phyloP scores from a whole-genome alignment of 2,329 filamentous ascomycete genomes.

The Pseudocercospora crystallina region DNA sequence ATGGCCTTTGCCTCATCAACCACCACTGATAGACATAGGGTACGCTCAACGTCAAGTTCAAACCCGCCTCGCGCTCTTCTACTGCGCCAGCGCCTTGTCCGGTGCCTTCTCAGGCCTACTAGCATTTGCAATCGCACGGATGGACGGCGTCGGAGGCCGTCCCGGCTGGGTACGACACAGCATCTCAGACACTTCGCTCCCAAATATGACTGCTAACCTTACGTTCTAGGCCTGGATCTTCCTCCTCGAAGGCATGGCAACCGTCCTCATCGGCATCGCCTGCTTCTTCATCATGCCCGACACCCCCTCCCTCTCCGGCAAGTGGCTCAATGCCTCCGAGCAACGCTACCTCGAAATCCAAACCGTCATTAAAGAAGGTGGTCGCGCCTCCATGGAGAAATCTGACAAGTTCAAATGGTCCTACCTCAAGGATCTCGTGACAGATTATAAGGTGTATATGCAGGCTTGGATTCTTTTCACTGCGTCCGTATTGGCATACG shows the following conservation, averaged over 20 bases:
- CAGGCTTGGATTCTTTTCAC: slow-evolving; percentile 26
- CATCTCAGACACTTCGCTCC: slow-evolving; percentile 26
- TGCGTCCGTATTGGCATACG: slow-evolving; percentile 27
- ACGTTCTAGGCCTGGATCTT: slow-evolving; percentile 42
- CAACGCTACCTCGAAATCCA: slow-evolving; percentile 20
- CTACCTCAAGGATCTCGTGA: slow-evolving; percentile 24
- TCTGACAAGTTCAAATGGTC: slow-evolving; percentile 27
- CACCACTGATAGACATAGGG: too few species aligned
- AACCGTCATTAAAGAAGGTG: slow-evolving; percentile 23
- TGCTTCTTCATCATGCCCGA: slow-evolving; percentile 59
- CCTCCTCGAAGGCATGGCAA: slow-evolving; percentile 58
- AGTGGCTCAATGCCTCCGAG: slow-evolving; percentile 33
- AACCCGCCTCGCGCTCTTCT: slow-evolving; percentile 27
- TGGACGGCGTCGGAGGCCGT: slow-evolving; percentile 36
- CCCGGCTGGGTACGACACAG: slow-evolving; percentile 37
- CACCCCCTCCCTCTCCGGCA: slow-evolving; percentile 27
- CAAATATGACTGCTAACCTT: neutral
- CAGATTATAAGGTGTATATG: slow-evolving; percentile 26
- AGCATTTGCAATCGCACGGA: slow-evolving; percentile 35
- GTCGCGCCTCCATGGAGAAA: slow-evolving; percentile 16
- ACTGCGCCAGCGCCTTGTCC: slow-evolving; percentile 21
- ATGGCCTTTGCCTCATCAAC: too few species aligned
- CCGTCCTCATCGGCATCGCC: slow-evolving; percentile 52
- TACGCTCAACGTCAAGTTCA: slow-evolving; percentile 24
- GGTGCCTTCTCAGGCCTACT: slow-evolving; percentile 28